These are phyloP conservation scores for Cercospora sp. DNA, from an alignment of 2,329 filamentous ascomycete species.

Conservation along the genomic window DNA sequence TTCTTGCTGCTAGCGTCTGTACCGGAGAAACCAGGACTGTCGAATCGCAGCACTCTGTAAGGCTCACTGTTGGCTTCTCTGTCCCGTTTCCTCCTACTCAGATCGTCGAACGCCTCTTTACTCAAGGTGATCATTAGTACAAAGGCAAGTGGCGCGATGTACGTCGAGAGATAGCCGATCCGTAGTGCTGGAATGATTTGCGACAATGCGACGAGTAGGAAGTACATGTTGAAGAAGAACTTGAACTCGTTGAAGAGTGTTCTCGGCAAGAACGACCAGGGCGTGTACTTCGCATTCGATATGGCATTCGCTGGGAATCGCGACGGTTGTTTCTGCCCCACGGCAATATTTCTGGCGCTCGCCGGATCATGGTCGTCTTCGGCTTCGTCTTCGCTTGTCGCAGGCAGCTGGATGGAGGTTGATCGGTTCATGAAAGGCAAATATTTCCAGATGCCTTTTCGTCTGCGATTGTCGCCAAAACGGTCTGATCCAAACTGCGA, in stretches of 20 bases:
- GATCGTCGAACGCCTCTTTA: constrained; percentile 94
- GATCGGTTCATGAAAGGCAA: constrained; percentile 30
- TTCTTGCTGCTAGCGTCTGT: constrained; percentile 31
- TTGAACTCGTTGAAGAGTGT: constrained; percentile 99
- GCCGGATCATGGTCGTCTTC: constrained; percentile 58
- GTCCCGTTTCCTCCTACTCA: constrained; percentile 80
- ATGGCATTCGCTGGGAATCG: constrained; percentile 88
- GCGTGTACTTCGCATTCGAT: constrained; percentile 97
- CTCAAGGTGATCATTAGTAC: constrained; percentile 89
- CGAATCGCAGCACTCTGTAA: constrained; percentile 75
- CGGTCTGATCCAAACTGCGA: constrained; percentile 20
- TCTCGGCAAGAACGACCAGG: constrained; percentile 87
- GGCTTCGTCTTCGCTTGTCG: constrained; percentile 37
- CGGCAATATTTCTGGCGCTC: constrained; percentile 70
- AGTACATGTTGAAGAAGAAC: constrained; percentile 99
- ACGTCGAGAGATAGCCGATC: constrained; percentile 93
- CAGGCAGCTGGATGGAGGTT: constrained; percentile 31
- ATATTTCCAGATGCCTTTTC: constrained; percentile 29
- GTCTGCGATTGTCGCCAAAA: constrained; percentile 20
- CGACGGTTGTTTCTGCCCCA: constrained; percentile 70
- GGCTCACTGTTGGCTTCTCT: constrained; percentile 91
- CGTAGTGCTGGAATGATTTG: constrained; percentile 86
- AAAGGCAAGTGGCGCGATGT: constrained; percentile 87
- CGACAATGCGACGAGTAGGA: constrained; percentile 89
- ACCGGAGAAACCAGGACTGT: constrained; percentile 49